These are phyloP conservation scores for Mycena pura DNA, from an alignment of 768 basidiomycete genomes.

Conservation along the genomic window DNA sequence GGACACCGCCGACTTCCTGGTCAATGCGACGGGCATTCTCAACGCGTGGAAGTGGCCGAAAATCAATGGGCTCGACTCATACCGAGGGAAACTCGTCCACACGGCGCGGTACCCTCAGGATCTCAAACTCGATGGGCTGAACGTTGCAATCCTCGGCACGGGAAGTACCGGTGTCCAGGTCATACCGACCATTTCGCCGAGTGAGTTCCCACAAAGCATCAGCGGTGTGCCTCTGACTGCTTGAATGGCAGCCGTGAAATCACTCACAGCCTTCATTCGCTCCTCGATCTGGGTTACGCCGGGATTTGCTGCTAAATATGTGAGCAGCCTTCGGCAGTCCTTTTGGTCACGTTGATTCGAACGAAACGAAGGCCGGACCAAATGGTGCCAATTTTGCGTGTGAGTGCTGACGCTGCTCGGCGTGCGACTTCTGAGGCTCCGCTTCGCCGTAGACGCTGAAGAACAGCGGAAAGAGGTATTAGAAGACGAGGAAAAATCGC, in stretches of 20 bases:
- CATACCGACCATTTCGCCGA: constrained; percentile 1
- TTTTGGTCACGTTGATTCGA: constrained; percentile 16
- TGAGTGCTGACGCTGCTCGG: not conserved
- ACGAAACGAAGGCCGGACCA: not conserved
- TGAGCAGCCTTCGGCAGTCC: not conserved
- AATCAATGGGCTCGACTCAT: constrained; percentile 41
- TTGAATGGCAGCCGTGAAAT: constrained; percentile 34
- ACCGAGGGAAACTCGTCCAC: constrained; percentile 42
- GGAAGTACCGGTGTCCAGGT: constrained; percentile 4
- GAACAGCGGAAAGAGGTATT: constrained; percentile 50
- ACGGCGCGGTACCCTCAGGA: constrained; percentile 41
- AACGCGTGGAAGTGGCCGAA: constrained; percentile 49
- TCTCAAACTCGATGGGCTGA: constrained; percentile 43
- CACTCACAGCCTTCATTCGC: constrained; percentile 40
- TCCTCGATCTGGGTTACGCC: constrained; percentile 41
- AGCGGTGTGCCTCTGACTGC: not conserved
- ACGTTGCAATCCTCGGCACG: constrained; percentile 45
- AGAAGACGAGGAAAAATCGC: constrained; percentile 44
- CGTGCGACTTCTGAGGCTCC: not conserved
- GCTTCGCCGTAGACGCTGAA: constrained; percentile 34
- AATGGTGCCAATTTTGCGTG: constrained; percentile 4
- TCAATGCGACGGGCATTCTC: constrained; percentile 41
- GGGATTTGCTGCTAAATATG: constrained; percentile 1
- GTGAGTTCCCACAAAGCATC: not conserved
- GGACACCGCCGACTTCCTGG: constrained; percentile 34